Evolutionary conservation across 495 filamentous ascomycete genomes (phyloP), one percentile per base, ranked within the genome.

Genomic region (Wilcoxina mikolae): DNA sequence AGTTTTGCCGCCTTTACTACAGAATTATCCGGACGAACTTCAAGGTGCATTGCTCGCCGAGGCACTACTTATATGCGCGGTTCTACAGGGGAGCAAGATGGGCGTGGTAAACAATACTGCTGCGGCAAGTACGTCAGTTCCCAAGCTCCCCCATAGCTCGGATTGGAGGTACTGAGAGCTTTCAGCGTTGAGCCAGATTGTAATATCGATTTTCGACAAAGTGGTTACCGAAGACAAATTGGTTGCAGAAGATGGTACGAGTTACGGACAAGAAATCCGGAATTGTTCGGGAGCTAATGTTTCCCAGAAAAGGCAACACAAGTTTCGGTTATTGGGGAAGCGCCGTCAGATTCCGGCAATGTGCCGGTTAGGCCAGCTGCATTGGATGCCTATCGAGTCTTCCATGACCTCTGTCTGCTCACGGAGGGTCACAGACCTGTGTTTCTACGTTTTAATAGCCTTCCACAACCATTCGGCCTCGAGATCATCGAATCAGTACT

Each of bases 101-200:
- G 79, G 80, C 27, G 85, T 93, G 23, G 88, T 96, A 58, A 90
- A 87, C 57, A 93, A 91, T 56, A 95, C 91, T 0, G 89, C 91
- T 17, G 87, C 90, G 25, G 91, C 91, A 43, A 94, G 64, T 66
- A 63, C 7, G 61, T 53, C 27, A 49, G 46, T 49, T 49, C 23
- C 12, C 25, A n/a, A 27, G 46, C 24, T 49, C 25, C 46, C 24
- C 11, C 9, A 10, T 49, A 25, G 46, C 27, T 49, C 12, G 3
- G 25, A 17, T 56, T 4, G 11, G 3, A 23, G 51, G 25, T 38
- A 25, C 24, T 38, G 20, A 49, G 10, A 27, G 22, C 12, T 18
- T 51, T 18, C 33, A 66, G 64, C 93, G 2, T 71, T 98, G 50
- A 91, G 94, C 67, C 91, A 98, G 69, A 78, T 96, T 18, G 82